Percentiles rank a stretch among this genome's conserved stretches.
phyloP scores from a whole-genome alignment of 2,329 filamentous ascomycete species.

The Stromatinia cepivora region DNA sequence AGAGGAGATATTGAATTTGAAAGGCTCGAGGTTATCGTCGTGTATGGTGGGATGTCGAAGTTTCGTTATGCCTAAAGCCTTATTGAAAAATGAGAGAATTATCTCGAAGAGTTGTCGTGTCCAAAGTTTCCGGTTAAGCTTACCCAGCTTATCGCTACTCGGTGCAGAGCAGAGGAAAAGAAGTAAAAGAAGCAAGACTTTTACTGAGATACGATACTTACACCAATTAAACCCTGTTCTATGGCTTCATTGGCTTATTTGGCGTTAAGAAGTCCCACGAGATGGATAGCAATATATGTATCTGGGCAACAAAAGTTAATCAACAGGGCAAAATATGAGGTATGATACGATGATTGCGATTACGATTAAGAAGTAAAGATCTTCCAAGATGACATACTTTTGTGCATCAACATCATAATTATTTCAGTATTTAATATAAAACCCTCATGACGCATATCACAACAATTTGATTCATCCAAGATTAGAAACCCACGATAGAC shows the following conservation, averaged over 20 bases:
- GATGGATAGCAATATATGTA: neutral
- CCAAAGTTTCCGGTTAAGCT: neutral
- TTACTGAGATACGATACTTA: neutral
- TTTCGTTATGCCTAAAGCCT: neutral
- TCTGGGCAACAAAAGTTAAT: slow-evolving; percentile 6
- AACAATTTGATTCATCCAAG: neutral
- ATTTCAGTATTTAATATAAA: neutral
- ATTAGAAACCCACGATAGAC: neutral
- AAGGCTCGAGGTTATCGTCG: neutral
- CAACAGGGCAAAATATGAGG: neutral
- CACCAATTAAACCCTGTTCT: neutral
- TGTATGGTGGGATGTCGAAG: slow-evolving; percentile 4
- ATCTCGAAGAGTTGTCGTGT: slow-evolving; percentile 1
- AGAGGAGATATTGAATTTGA: neutral
- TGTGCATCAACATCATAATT: neutral
- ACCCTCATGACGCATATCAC: neutral
- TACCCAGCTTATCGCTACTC: neutral
- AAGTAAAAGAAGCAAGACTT: slow-evolving; percentile 7
- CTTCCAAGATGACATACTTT: neutral
- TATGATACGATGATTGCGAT: neutral
- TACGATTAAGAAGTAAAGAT: neutral
- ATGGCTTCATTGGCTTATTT: slow-evolving; percentile 6
- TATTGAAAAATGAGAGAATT: neutral
- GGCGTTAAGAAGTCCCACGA: slow-evolving; percentile 14
- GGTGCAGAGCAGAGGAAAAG: slow-evolving; percentile 2